Evolutionary conservation across 2,329 filamentous ascomycete species (phyloP).

Genomic region (Xylaria sp.): DNA sequence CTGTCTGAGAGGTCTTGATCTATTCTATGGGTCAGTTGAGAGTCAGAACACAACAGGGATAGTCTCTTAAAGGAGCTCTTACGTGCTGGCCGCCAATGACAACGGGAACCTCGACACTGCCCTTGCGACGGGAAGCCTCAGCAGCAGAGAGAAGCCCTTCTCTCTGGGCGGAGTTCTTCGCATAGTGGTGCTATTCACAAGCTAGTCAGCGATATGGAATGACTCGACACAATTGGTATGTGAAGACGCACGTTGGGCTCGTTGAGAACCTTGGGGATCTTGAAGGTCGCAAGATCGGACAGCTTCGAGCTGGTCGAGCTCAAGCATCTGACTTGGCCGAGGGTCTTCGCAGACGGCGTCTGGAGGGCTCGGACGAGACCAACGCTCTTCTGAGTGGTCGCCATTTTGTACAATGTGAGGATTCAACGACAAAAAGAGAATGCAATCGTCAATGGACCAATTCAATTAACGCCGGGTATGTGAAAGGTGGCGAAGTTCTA

Average conservation of each 20-base stretch:
- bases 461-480: background rate
- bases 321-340: constrained; percentile 23
- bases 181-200: constrained; percentile 70
- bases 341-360: constrained; percentile 11
- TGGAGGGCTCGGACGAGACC: constrained; percentile 26
- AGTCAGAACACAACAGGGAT: background rate
- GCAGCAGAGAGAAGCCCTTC: constrained; percentile 70
- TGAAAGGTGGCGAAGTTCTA: background rate
- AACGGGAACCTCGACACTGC: constrained; percentile 73
- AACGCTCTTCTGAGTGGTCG: constrained; percentile 21
- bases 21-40: constrained; percentile 31
- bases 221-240: background rate
- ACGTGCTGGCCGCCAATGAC: constrained; percentile 80
- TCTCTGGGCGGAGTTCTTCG: constrained; percentile 74
- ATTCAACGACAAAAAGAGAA: background rate
- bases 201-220: background rate
- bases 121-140: constrained; percentile 60
- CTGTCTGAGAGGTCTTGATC: constrained; percentile 61
- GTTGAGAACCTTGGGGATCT: constrained; percentile 79
- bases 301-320: constrained; percentile 31
- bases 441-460: background rate
- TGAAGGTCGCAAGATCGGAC: constrained; percentile 74
- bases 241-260: constrained; percentile 79
- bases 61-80: constrained; percentile 22
- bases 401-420: constrained; percentile 17